Conservation (phyloP, 2,329 filamentous ascomycete genomes). For the Epichloe festucae region DNA sequence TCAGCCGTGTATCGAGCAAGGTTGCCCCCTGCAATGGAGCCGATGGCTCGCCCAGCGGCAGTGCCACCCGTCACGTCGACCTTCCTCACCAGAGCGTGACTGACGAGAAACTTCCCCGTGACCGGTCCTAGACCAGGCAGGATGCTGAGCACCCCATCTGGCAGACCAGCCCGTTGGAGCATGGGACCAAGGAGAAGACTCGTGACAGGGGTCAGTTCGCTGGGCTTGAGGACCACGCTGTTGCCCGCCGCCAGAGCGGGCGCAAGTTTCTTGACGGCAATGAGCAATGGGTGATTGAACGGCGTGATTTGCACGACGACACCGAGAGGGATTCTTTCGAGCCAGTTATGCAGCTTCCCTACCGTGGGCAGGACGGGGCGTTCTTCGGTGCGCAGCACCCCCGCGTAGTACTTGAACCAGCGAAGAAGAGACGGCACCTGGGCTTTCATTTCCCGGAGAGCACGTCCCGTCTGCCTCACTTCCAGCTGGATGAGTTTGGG, state of each 20-base stretch:
- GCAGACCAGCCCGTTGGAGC: slow-evolving; percentile 54
- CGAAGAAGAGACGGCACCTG: slow-evolving; percentile 52
- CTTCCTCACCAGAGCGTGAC: slow-evolving; percentile 44
- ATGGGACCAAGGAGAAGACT: slow-evolving; percentile 47
- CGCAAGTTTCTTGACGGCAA: slow-evolving; percentile 46
- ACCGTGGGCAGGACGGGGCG: slow-evolving; percentile 51
- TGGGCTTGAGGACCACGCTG: slow-evolving; percentile 47
- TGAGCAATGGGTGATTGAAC: slow-evolving; percentile 46
- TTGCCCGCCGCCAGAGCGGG: slow-evolving; percentile 48
- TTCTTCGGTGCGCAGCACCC: slow-evolving; percentile 51
- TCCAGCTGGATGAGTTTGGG: slow-evolving; percentile 48
- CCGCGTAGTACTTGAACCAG: slow-evolving; percentile 64
- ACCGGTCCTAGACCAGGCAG: slow-evolving; percentile 39
- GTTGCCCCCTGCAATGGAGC: slow-evolving; percentile 51
- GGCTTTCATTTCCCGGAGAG: slow-evolving; percentile 56
- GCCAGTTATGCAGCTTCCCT: slow-evolving; percentile 45
- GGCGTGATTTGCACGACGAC: slow-evolving; percentile 45
- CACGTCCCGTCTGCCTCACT: slow-evolving; percentile 54
- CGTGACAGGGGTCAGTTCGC: slow-evolving; percentile 48
- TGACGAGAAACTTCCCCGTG: slow-evolving; percentile 40
- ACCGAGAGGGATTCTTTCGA: slow-evolving; percentile 41
- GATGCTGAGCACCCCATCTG: slow-evolving; percentile 56
- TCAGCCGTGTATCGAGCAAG: slow-evolving; percentile 59
- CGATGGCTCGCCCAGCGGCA: slow-evolving; percentile 53
- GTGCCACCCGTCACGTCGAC: slow-evolving; percentile 69